Conservation (phyloP, 768 basidiomycete species). For the Agaricus bisporus region DNA sequence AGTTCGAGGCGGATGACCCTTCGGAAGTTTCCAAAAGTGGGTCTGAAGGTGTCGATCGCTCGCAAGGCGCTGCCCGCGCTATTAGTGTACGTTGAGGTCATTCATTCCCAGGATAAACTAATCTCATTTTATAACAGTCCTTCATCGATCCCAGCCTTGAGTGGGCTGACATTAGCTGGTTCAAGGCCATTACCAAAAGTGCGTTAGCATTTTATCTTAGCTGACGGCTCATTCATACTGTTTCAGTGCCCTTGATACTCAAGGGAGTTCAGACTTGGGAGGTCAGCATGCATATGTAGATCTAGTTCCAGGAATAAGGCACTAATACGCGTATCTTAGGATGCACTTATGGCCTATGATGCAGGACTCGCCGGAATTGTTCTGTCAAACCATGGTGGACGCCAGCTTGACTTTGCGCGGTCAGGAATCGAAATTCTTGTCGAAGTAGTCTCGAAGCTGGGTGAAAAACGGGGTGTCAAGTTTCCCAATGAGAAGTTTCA, state of each 20-base stretch:
- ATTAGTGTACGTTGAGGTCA: constrained; percentile 59
- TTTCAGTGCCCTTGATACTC: constrained; percentile 77
- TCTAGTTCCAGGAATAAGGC: background rate
- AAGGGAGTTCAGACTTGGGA: constrained; percentile 92
- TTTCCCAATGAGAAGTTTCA: constrained; percentile 82
- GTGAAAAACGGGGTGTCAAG: constrained; percentile 54
- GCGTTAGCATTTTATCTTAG: constrained; percentile 27
- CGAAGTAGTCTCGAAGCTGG: constrained; percentile 73
- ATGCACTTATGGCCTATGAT: constrained; percentile 83
- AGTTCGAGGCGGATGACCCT: constrained; percentile 79
- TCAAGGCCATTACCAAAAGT: constrained; percentile 73
- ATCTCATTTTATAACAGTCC: constrained; percentile 38
- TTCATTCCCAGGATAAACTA: background rate
- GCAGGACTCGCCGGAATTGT: constrained; percentile 68
- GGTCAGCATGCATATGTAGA: constrained; percentile 23
- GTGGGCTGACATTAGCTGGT: constrained; percentile 84
- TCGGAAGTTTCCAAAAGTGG: constrained; percentile 50
- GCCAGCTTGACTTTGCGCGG: constrained; percentile 74
- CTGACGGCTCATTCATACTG: background rate
- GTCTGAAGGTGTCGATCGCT: constrained; percentile 58
- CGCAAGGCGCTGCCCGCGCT: constrained; percentile 90
- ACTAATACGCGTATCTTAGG: constrained; percentile 29
- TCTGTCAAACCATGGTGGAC: constrained; percentile 83
- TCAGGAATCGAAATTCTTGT: constrained; percentile 89
- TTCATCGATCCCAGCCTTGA: constrained; percentile 91